Evolutionary conservation across 345 rosid genomes (phyloP), one percentile per base, ranked within the genome.

Genomic region (Salix caprea): DNA sequence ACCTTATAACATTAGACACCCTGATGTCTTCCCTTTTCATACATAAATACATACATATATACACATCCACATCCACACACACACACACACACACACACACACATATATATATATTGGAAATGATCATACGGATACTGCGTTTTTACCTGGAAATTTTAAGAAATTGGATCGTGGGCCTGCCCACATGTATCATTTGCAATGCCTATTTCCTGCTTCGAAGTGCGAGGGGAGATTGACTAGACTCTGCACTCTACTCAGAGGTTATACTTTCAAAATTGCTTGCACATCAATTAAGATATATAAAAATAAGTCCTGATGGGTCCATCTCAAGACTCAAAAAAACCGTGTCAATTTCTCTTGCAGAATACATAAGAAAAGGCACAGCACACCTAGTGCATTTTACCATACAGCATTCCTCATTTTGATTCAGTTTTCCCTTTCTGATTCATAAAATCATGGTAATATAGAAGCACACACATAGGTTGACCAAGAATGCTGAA

Each of bases 401-500:
- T 23, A 26, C 5, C 64, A 1, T 28, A 46, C 74, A 44, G 7
- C 34, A 26, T 15, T 14, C 12, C 6, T 80, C 79, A 80, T 23
- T 30, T 26, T 58, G 71, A 74, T 68, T 78, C 70, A 8, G 75
- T 70, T 11, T 71, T 67, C 79, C 87, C 92, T 66, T 85, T 90
- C 52, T 97, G 91, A 78, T 96, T 96, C 97, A 96, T 92, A 85
- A 90, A 74, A 84, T 96, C 99, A 14, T 96, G 99, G 76, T 96
- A 96, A 75, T 94, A 96, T 42, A 96, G 85, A 75, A 96, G 98
- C 64, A 90, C 85, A 73, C 96, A 91, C 98, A 92, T 96, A 0
- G 99, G 99, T 80, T 96, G 99, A 44, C 99, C 99, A 65, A 96
- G 85, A 52, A 96, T 96, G 92, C 97, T 86, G 86, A 96, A 96